Conservation (phyloP, 2,329 filamentous ascomycete genomes). For the Neocucurbitaria cava region DNA sequence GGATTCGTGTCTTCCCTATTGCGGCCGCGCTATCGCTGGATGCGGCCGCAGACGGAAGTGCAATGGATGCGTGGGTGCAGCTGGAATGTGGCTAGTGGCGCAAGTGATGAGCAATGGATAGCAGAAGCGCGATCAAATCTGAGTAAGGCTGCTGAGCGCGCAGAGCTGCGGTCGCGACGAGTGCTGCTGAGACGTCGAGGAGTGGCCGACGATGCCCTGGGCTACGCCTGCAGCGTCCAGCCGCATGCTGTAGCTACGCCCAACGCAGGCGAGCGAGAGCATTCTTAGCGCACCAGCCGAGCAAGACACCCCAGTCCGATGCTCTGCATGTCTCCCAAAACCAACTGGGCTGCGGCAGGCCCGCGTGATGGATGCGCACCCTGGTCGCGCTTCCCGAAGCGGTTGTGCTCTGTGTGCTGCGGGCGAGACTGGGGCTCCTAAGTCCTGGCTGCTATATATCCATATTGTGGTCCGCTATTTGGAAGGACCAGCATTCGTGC, state of each 20-base stretch:
- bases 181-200: slow-evolving; percentile 8
- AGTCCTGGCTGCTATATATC: slow-evolving; percentile 11
- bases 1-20: slow-evolving; percentile 4
- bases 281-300: slow-evolving; percentile 15
- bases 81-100: slow-evolving; percentile 10
- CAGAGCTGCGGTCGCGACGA: slow-evolving; percentile 12
- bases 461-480: slow-evolving; percentile 9
- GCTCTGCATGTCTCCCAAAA: slow-evolving; percentile 9
- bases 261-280: not conserved
- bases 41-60: slow-evolving; percentile 5
- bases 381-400: slow-evolving; percentile 19
- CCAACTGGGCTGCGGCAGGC: slow-evolving; percentile 7
- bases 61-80: slow-evolving; percentile 3
- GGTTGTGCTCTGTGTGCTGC: slow-evolving; percentile 8
- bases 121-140: slow-evolving; percentile 5
- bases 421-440: slow-evolving; percentile 1
- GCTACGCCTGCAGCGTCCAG: not conserved
- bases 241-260: slow-evolving; percentile 8
- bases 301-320: slow-evolving; percentile 3
- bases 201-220: slow-evolving; percentile 8
- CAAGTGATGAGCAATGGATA: not conserved
- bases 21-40: slow-evolving; percentile 1
- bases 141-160: slow-evolving; percentile 19
- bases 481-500: slow-evolving; percentile 3
- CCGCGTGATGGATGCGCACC: slow-evolving; percentile 11